Percentiles rank a stretch among this genome's conserved stretches.
Conservation (phyloP, 495 filamentous ascomycete genomes). For the Bryoglossum gracile region DNA sequence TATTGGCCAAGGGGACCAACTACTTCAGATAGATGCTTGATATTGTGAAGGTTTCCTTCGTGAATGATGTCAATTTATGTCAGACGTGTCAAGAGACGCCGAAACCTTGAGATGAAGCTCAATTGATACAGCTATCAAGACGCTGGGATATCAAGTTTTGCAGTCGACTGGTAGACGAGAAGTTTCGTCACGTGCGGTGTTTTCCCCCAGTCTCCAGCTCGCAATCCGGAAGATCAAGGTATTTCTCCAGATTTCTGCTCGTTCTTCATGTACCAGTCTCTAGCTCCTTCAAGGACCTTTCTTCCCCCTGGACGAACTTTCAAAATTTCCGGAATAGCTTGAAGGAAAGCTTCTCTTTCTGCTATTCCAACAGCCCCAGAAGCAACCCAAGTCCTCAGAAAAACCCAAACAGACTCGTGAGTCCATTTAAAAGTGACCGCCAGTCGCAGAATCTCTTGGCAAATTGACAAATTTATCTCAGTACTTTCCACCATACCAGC, state of each 20-base stretch:
- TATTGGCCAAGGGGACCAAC: constrained; percentile 2
- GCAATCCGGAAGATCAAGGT: too few relatives aligned
- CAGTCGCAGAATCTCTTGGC: constrained; percentile 34
- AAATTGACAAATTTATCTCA: constrained; percentile 20
- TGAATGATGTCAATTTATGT: constrained; percentile 1
- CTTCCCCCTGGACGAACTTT: not conserved
- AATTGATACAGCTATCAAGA: too few relatives aligned
- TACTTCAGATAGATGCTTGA: not conserved
- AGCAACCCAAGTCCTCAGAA: constrained; percentile 40
- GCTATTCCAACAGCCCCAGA: constrained; percentile 13
- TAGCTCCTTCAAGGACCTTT: constrained; percentile 1
- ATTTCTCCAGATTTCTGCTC: not conserved
- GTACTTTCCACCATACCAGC: constrained; percentile 8
- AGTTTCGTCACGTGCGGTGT: too few relatives aligned
- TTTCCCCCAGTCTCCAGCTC: too few relatives aligned
- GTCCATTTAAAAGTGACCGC: constrained; percentile 39
- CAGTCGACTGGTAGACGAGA: too few relatives aligned
- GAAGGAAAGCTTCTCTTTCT: constrained; percentile 11
- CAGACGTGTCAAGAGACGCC: not conserved
- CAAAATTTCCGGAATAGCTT: constrained; percentile 6
- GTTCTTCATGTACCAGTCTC: constrained; percentile 13
- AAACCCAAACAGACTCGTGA: constrained; percentile 51
- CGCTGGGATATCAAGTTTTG: too few relatives aligned
- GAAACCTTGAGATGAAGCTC: not conserved
- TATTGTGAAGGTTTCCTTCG: not conserved